Conservation (phyloP, 2,329 filamentous ascomycete genomes). For the Curvularia sp. region DNA sequence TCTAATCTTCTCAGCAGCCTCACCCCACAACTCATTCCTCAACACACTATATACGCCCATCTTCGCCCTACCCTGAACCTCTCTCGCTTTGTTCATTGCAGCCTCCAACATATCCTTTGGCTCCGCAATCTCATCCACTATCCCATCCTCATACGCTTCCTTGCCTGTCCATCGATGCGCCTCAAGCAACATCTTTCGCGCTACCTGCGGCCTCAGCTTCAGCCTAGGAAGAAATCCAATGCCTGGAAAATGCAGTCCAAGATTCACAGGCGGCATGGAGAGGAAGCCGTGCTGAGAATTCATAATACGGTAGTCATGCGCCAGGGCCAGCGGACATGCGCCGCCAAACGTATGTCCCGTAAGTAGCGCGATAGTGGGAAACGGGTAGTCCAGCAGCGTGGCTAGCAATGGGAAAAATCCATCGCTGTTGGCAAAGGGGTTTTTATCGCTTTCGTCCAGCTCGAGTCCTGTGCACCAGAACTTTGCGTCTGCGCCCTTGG, state of each 20-base stretch:
- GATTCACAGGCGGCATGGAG: conserved; percentile 59
- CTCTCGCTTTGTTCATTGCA: conserved; percentile 56
- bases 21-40: conserved; percentile 61
- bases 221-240: conserved; percentile 61
- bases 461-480: conserved; percentile 61
- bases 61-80: conserved; percentile 52
- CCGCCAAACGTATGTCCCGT: conserved; percentile 60
- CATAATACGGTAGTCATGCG: conserved; percentile 58
- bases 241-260: conserved; percentile 63
- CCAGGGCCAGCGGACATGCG: conserved; percentile 56
- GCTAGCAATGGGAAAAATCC: conserved; percentile 63
- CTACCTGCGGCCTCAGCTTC: conserved; percentile 60
- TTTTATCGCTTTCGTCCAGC: conserved; percentile 56
- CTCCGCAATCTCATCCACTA: conserved; percentile 60
- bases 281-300: conserved; percentile 44
- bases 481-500: conserved; percentile 59
- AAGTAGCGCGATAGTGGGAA: conserved; percentile 57
- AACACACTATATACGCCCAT: conserved; percentile 61
- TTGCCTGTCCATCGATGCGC: conserved; percentile 62
- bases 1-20: conserved; percentile 59
- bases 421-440: conserved; percentile 63
- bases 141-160: conserved; percentile 59
- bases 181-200: conserved; percentile 63
- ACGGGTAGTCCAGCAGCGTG: conserved; percentile 58
- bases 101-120: conserved; percentile 57